Percentiles rank a stretch among this genome's conserved stretches.
These are phyloP conservation scores for Kregervanrija pseudodelftensis DNA, from an alignment of 805 yeast genomes.

Conservation along the genomic window DNA sequence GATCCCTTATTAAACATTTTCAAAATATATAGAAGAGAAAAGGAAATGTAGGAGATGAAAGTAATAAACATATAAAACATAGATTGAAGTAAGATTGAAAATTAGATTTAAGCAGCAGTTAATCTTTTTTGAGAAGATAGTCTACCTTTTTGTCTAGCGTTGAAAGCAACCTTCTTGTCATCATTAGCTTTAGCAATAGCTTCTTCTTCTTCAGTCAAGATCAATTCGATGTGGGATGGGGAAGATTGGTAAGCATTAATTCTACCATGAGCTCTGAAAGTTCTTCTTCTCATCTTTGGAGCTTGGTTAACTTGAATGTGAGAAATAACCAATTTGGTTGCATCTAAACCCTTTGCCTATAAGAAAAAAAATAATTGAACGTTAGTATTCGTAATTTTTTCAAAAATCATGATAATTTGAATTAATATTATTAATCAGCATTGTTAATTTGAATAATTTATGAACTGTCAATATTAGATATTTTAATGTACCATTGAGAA, in stretches of 20 bases:
- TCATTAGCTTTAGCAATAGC: constrained; percentile 79
- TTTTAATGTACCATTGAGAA: no score
- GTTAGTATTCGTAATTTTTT: constrained; percentile 11
- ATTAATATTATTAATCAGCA: not conserved
- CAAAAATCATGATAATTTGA: not conserved
- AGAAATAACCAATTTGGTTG: constrained; percentile 85
- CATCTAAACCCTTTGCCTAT: constrained; percentile 92
- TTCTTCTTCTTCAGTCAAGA: constrained; percentile 93
- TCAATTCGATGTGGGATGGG: constrained; percentile 98
- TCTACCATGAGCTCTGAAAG: constrained; percentile 99
- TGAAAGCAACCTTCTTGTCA: constrained; percentile 53
- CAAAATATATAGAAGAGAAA: not conserved
- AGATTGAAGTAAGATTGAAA: not conserved
- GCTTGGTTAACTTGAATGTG: constrained; percentile 99
- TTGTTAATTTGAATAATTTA: not conserved
- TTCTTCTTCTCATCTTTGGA: constrained; percentile 99
- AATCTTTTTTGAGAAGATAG: constrained; percentile 82
- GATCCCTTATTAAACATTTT: not conserved
- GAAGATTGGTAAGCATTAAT: constrained; percentile 98
- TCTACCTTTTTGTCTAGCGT: constrained; percentile 91
- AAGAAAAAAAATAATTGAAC: constrained; percentile 7
- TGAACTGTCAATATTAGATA: not conserved
- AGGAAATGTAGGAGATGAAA: not conserved
- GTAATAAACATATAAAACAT: not conserved
- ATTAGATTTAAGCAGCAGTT: constrained; percentile 43